Evolutionary conservation across 768 basidiomycete genomes (phyloP).

Genomic region (Lactifluus volemus): DNA sequence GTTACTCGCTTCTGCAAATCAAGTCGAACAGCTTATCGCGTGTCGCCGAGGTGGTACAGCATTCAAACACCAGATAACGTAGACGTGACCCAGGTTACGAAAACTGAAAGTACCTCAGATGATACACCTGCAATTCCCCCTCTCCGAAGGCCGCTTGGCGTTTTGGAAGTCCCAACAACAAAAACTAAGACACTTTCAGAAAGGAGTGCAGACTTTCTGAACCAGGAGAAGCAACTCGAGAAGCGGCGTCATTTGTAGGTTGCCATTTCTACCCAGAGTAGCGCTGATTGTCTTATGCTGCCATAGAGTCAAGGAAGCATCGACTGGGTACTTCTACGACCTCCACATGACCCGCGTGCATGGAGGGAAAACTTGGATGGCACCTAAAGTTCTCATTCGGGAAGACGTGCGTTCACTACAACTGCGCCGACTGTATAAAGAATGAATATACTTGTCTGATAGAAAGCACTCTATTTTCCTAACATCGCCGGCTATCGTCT

Average conservation of each 20-base stretch:
- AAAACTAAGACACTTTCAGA: slow-evolving; percentile 33
- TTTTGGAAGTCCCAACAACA: slow-evolving; percentile 51
- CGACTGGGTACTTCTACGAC: slow-evolving; percentile 86
- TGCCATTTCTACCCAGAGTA: slow-evolving; percentile 36
- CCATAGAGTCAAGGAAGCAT: slow-evolving; percentile 48
- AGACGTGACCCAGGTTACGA: background rate
- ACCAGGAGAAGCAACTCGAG: slow-evolving; percentile 59
- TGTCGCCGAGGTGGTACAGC: slow-evolving; percentile 3
- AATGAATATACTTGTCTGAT: background rate
- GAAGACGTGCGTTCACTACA: slow-evolving; percentile 61
- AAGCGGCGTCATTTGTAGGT: slow-evolving; percentile 56
- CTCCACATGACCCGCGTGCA: slow-evolving; percentile 68
- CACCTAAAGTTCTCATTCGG: slow-evolving; percentile 78
- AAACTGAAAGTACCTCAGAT: background rate
- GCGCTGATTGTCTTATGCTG: background rate
- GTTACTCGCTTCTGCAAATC: background rate
- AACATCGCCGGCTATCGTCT: slow-evolving; percentile 71
- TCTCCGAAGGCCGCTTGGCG: slow-evolving; percentile 70
- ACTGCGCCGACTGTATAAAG: background rate
- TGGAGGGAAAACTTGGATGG: slow-evolving; percentile 94
- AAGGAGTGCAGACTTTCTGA: slow-evolving; percentile 58
- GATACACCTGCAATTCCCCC: slow-evolving; percentile 21
- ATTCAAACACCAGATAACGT: background rate
- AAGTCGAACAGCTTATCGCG: background rate
- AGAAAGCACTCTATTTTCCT: slow-evolving; percentile 92